Percentiles rank a stretch among this genome's conserved stretches.
phyloP scores from a whole-genome alignment of 2,329 filamentous ascomycete genomes.

The Lasiodiplodia citricola region DNA sequence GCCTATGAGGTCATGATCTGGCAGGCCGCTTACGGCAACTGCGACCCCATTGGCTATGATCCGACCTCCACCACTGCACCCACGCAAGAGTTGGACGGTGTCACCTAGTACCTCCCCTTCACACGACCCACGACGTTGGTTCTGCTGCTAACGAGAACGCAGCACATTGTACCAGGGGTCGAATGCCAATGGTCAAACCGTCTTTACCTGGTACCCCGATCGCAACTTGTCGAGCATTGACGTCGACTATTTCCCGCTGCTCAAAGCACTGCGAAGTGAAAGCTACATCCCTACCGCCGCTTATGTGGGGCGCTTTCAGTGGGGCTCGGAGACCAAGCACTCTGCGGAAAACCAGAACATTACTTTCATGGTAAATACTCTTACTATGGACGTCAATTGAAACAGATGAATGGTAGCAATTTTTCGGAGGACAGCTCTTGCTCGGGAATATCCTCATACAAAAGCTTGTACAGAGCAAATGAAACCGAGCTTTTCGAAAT shows the following conservation, averaged over 20 bases:
- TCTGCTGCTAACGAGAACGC: not conserved
- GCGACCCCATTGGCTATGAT: slow-evolving; percentile 23
- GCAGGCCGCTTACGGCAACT: slow-evolving; percentile 25
- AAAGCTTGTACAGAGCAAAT: too few relatives aligned
- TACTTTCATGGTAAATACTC: slow-evolving; percentile 20
- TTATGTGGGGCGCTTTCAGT: slow-evolving; percentile 28
- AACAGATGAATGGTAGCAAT: too few relatives aligned
- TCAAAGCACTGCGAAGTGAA: slow-evolving; percentile 14
- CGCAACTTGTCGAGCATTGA: slow-evolving; percentile 19
- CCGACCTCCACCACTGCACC: not conserved
- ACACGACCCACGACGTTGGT: not conserved
- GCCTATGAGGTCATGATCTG: slow-evolving; percentile 28
- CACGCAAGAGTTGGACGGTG: slow-evolving; percentile 10
- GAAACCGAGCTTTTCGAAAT: too few relatives aligned
- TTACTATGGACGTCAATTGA: slow-evolving; percentile 22
- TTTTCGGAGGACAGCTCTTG: too few relatives aligned
- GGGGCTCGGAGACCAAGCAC: slow-evolving; percentile 27
- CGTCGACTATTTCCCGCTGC: slow-evolving; percentile 24
- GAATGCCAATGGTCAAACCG: slow-evolving; percentile 25
- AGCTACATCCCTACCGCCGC: not conserved
- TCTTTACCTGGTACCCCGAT: slow-evolving; percentile 25
- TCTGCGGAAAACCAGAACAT: slow-evolving; percentile 23
- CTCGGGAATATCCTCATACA: too few relatives aligned
- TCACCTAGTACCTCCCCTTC: slow-evolving; percentile 22
- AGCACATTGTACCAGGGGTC: slow-evolving; percentile 24